Evolutionary conservation across 2,329 filamentous ascomycete genomes (phyloP).

Genomic region (Fusarium coffeatum): DNA sequence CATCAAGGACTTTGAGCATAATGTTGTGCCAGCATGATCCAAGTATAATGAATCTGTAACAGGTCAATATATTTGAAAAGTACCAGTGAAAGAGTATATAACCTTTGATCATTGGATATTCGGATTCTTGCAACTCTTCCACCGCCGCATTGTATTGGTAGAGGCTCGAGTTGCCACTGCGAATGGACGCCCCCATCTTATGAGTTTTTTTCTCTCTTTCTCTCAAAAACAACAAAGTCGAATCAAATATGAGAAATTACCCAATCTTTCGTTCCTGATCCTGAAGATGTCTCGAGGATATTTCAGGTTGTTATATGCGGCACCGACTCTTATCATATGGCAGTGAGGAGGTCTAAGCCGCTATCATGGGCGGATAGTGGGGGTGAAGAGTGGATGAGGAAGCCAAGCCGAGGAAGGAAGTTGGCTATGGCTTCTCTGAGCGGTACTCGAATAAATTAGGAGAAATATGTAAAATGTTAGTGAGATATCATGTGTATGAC

Average conservation of each 20-base stretch:
- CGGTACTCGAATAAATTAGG: not conserved
- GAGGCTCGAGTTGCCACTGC: constrained; percentile 8
- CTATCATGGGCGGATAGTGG: constrained; percentile 25
- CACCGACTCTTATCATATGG: constrained; percentile 28
- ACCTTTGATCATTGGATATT: constrained; percentile 80
- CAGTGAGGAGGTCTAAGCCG: constrained; percentile 19
- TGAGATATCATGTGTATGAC: not conserved
- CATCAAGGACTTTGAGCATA: constrained; percentile 83
- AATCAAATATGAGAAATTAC: not conserved
- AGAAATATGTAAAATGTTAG: not conserved
- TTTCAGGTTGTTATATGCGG: constrained; percentile 14
- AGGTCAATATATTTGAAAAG: not conserved
- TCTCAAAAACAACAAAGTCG: not conserved
- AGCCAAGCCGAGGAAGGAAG: constrained; percentile 34
- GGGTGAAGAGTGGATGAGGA: constrained; percentile 24
- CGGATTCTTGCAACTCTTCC: constrained; percentile 66
- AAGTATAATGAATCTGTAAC: constrained; percentile 78
- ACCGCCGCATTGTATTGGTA: constrained; percentile 68
- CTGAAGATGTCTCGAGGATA: not conserved
- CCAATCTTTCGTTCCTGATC: not conserved
- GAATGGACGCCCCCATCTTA: constrained; percentile 13
- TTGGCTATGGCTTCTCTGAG: not conserved
- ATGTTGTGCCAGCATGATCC: constrained; percentile 94
- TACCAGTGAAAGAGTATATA: constrained; percentile 4
- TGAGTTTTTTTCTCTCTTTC: not conserved